Base-by-base conservation (phyloP, 768 basidiomycete genomes). In the Auriscalpium vulgare region DNA sequence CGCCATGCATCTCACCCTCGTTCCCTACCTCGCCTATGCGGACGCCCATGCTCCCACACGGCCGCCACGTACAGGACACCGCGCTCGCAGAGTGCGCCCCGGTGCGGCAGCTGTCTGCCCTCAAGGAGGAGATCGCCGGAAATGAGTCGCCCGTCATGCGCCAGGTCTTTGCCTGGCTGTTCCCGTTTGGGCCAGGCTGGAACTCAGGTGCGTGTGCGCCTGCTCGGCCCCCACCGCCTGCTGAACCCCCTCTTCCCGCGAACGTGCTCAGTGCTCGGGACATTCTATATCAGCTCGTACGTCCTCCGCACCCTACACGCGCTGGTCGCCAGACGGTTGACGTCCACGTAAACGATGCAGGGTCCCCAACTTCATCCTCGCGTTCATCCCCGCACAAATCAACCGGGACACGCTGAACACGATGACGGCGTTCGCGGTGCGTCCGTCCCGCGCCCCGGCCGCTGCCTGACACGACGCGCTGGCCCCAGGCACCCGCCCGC, bases 281-380 rank as follows among this genome's bases (percentile, higher is more conserved):
- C 93, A 17, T 93, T 95, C 77, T 95, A 95, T 75, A 95, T 95
- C 72, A 93, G 90, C 78, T 95, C 91, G 92, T 94, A 68, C 66
- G 90, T 80, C 50, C 46, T 58, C 29, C 29, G 29, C 29, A 29
- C 29, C 29, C 29, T 29, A 29, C 29, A 29, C 29, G 29, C 29
- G 29, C 29, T 29, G 29, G 5, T 4, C 29, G 29, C 1, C 29
- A 29, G 29, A 29, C 29, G 29, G 29, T 29, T 29, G 29, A 29
- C 29, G 29, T 29, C 29, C 29, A 29, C 29, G 29, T 29, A 29
- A 35, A 57, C 37, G 21, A 29, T 47, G 59, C 67, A 94, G 91
- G 38, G 82, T 95, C 56, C 93, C 93, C 50, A 97, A 97, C 73
- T 90, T 97, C 64, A 92, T 97, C 60, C 86, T 97, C 52, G 89